phyloP scores from a whole-genome alignment of 495 filamentous ascomycete species.

The Talaromyces wortmannii region DNA sequence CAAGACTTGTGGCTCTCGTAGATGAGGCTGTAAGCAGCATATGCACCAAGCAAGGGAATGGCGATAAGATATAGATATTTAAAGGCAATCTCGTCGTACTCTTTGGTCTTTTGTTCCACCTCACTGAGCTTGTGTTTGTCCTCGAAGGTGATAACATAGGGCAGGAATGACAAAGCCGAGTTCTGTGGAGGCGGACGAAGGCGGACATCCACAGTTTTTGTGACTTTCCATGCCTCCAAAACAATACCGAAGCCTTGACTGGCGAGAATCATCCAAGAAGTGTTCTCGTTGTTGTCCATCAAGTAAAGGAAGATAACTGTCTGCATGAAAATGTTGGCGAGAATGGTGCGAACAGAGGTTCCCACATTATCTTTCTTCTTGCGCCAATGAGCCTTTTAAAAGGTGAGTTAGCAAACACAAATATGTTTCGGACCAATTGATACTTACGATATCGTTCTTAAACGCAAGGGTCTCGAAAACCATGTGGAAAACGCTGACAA shows the following conservation, averaged over 20 bases:
- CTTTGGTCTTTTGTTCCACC: slow-evolving; percentile 94
- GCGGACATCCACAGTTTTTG: slow-evolving; percentile 91
- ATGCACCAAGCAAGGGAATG: slow-evolving; percentile 81
- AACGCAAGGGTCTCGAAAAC: slow-evolving; percentile 94
- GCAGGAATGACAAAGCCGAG: slow-evolving; percentile 63
- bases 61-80: slow-evolving; percentile 89
- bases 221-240: slow-evolving; percentile 97
- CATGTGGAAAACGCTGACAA: slow-evolving; percentile 87
- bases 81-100: slow-evolving; percentile 97
- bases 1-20: slow-evolving; percentile 97
- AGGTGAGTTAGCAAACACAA: slow-evolving; percentile 9
- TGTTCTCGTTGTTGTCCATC: slow-evolving; percentile 95
- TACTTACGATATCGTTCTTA: slow-evolving; percentile 81
- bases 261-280: slow-evolving; percentile 97
- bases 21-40: slow-evolving; percentile 80
- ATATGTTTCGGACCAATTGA: neutral
- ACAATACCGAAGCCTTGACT: slow-evolving; percentile 90
- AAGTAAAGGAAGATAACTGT: slow-evolving; percentile 93
- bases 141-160: slow-evolving; percentile 82
- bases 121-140: slow-evolving; percentile 95
- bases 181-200: slow-evolving; percentile 59
- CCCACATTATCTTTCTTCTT: slow-evolving; percentile 99
- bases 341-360: slow-evolving; percentile 88
- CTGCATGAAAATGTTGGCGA: slow-evolving; percentile 98
- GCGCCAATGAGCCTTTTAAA: slow-evolving; percentile 69